Evolutionary conservation across 371 early-diverging fungal species (phyloP).

Genomic region (Circinella minor): DNA sequence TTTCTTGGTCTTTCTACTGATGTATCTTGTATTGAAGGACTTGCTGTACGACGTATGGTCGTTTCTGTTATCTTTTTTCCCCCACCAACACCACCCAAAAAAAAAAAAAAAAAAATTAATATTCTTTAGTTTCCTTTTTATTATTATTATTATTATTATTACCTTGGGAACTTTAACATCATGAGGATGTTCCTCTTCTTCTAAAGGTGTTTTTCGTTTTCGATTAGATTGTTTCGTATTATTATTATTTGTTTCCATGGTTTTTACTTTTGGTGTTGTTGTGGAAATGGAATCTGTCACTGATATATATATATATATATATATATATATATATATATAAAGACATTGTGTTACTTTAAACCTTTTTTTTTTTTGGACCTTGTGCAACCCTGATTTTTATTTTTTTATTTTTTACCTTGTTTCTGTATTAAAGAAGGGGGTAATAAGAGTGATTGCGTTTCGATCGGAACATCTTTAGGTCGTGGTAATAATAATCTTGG

Average conservation of each 20-base stretch:
- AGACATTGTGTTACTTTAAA: no score
- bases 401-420: no score
- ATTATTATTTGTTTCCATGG: neutral
- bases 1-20: conserved; percentile 36
- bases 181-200: neutral
- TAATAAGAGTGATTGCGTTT: neutral
- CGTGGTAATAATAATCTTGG: neutral
- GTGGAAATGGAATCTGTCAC: neutral
- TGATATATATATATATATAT: no score
- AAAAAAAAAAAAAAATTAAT: neutral
- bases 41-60: neutral
- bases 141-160: neutral
- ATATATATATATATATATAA: no score
- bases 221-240: neutral
- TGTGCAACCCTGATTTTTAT: no score
- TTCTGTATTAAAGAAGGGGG: neutral
- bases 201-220: neutral
- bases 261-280: neutral
- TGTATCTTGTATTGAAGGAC: conserved; percentile 7
- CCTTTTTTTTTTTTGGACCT: no score
- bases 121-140: neutral
- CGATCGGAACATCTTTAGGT: neutral
- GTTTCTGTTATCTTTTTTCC: neutral
- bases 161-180: neutral
- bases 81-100: neutral